A percentile compares a stretch with the other conserved stretches of the same genome.
Conservation (phyloP, 805 yeast species). For the Hanseniaspora mollemarum region DNA sequence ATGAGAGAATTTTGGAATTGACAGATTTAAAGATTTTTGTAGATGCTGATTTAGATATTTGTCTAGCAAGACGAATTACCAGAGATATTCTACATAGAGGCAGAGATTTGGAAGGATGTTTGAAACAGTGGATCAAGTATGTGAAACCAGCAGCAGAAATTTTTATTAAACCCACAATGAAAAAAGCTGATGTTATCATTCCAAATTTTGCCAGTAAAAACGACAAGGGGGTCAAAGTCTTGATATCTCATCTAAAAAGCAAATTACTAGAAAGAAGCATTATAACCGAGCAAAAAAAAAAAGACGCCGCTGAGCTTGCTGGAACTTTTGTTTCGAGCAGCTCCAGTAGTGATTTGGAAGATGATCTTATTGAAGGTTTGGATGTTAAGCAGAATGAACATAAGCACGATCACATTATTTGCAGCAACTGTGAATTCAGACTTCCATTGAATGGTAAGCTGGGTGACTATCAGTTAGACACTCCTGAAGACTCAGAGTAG, state of each 20-base stretch:
- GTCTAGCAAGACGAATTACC: constrained; percentile 76
- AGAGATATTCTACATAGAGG: constrained; percentile 82
- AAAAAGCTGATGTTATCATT: constrained; percentile 73
- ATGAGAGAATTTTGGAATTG: constrained; percentile 52
- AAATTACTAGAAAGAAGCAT: constrained; percentile 55
- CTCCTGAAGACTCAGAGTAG: constrained; percentile 12
- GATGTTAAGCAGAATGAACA: constrained; percentile 14
- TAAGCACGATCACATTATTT: constrained; percentile 3
- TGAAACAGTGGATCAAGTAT: constrained; percentile 78
- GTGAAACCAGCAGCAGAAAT: constrained; percentile 87
- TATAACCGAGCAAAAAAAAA: constrained; percentile 20
- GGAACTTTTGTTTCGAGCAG: neutral
- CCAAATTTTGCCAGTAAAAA: constrained; percentile 78
- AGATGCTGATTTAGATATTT: constrained; percentile 86
- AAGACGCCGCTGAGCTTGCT: neutral
- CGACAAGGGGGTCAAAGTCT: constrained; percentile 61
- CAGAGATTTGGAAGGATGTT: constrained; percentile 68
- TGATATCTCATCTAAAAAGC: constrained; percentile 66
- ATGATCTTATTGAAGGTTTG: constrained; percentile 16
- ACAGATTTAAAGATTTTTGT: constrained; percentile 85
- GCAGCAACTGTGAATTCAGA: constrained; percentile 9
- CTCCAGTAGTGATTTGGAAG: constrained; percentile 3
- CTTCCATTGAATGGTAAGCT: constrained; percentile 4
- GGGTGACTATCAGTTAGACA: constrained; percentile 11
- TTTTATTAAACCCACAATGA: constrained; percentile 63